These are phyloP conservation scores for Claviceps citrina DNA, from an alignment of 2,329 filamentous ascomycete species.

Conservation along the genomic window DNA sequence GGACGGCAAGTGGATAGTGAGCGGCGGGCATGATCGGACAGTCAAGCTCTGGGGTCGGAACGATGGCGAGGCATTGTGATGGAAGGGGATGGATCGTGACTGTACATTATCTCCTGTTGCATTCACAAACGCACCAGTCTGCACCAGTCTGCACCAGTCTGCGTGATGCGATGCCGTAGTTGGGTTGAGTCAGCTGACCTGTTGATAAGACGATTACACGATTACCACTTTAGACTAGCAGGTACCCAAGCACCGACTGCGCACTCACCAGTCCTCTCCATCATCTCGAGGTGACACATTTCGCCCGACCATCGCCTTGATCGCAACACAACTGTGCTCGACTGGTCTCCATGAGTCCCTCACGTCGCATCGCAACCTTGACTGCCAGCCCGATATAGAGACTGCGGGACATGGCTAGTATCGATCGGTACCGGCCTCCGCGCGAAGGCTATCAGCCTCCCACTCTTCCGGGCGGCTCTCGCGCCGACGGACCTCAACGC, in stretches of 20 bases:
- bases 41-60: conserved; percentile 94
- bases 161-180: no score
- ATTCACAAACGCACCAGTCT: no score
- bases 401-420: conserved; percentile 35
- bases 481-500: conserved; percentile 30
- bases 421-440: conserved; percentile 42
- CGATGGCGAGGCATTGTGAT: conserved; percentile 42
- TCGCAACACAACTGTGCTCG: neutral
- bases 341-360: conserved; percentile 13
- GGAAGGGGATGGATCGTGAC: no score
- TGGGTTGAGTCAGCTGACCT: conserved; percentile 3
- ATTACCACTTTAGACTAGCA: no score
- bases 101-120: no score
- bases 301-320: neutral
- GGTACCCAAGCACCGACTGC: no score
- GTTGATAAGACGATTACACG: no score
- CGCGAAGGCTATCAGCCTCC: conserved; percentile 44
- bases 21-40: conserved; percentile 83
- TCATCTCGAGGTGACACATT: neutral
- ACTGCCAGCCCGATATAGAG: conserved; percentile 14
- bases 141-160: no score
- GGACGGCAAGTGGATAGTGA: conserved; percentile 85
- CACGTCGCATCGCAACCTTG: conserved; percentile 7
- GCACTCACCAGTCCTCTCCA: no score
- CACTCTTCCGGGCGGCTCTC: conserved; percentile 23